phyloP scores from a whole-genome alignment of 164 flowering plant genomes.

The Pachysandra terminalis region DNA sequence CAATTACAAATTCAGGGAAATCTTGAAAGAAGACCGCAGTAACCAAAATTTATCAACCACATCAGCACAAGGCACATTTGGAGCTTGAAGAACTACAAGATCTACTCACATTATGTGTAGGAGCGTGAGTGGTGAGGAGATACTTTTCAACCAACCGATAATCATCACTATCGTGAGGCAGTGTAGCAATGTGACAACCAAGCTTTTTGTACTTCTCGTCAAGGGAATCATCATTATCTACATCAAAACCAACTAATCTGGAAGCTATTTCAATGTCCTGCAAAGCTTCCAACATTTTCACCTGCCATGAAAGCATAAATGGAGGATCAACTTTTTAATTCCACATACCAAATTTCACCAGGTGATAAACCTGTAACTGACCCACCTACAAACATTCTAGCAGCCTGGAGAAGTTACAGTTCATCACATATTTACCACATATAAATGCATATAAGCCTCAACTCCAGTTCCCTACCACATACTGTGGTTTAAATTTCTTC shows the following conservation, averaged over 20 bases:
- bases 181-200: slow-evolving; percentile 52
- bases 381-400: too few relatives aligned
- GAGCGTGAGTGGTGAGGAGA: slow-evolving; percentile 89
- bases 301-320: slow-evolving; percentile 34
- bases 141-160: slow-evolving; percentile 73
- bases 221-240: slow-evolving; percentile 62
- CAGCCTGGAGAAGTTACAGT: too few relatives aligned
- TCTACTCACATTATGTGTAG: slow-evolving; percentile 78
- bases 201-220: slow-evolving; percentile 90
- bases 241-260: slow-evolving; percentile 86
- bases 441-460: too few relatives aligned
- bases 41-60: neutral
- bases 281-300: slow-evolving; percentile 95
- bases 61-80: neutral
- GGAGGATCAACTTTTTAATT: neutral
- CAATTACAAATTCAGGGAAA: slow-evolving; percentile 3
- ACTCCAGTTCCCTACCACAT: too few relatives aligned
- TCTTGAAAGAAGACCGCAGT: neutral
- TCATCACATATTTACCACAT: too few relatives aligned
- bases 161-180: slow-evolving; percentile 80
- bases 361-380: too few relatives aligned
- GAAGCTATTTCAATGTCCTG: slow-evolving; percentile 98
- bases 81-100: neutral
- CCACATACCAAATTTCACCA: neutral
- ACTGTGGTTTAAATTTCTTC: too few relatives aligned